Base-by-base conservation (phyloP, 208 protist genomes). In the Wallacemonas sp. region DNA sequence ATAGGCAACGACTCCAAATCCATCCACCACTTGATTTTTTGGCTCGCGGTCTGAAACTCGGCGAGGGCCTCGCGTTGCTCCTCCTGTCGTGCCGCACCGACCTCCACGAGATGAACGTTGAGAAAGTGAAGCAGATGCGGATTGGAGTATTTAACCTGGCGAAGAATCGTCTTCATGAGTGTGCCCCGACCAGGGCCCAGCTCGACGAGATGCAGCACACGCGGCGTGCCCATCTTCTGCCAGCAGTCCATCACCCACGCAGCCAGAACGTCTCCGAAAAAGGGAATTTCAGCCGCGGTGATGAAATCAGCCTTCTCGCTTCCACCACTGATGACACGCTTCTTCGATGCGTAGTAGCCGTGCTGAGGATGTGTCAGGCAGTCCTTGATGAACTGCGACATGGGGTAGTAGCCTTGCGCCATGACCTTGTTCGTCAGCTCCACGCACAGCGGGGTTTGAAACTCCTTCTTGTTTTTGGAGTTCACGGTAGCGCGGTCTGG, bases 321-420 rank as follows among this genome's bases (percentile, higher is more conserved):
- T 19, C 92, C 92, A 42, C 62, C 62, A 17, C 61, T 54, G 51
- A 97, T 95, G 38, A 97, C 88, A 63, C 88, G 31, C 61, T 82
- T 80, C 75, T 97, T 97, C 0, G 82, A 51, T 9, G 83, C 79
- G 72, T 97, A 97, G 77, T 97, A 97, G 66, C 92, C 92, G 51
- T 85, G 76, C 62, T 92, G 82, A 1, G 92, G 92, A 70, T 97
- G 86, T 1, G 88, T 93, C 27, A 96, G 78, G 58, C 87, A 94
- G 62, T 97, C 89, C 70, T 95, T 94, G 49, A 97, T 84, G 81
- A 87, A 97, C 71, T 97, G 88, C 49, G 88, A 83, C 77, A 96
- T 79, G 30, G 92, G 85, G 73, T 91, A 94, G 72, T 90, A 93
- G n/a, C 92, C 92, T 56, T 93, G 87, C 26, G 90, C 83, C 38